Evolutionary conservation across 495 filamentous ascomycete species (phyloP).

Genomic region (Neurospora cerealis): DNA sequence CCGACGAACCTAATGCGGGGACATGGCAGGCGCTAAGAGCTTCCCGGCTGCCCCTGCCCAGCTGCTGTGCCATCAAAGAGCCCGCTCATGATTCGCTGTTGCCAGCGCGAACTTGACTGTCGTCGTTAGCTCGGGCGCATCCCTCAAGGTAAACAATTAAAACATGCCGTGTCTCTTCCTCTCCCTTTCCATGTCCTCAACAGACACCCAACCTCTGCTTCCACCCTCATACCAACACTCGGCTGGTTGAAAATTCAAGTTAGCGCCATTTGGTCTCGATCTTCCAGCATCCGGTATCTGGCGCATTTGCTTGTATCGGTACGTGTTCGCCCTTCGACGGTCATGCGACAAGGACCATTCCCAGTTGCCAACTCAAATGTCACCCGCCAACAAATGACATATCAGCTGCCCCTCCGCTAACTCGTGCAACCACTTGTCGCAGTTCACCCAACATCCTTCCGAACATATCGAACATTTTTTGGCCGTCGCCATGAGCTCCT

Average conservation of each 20-base stretch:
- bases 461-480: background rate
- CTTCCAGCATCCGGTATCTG: background rate
- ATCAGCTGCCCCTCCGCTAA: background rate
- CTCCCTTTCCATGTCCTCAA: background rate
- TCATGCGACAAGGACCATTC: slow-evolving; percentile 4
- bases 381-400: slow-evolving; percentile 21
- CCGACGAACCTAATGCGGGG: background rate
- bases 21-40: background rate
- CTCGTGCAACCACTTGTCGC: background rate
- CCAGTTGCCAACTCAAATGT: slow-evolving; percentile 4
- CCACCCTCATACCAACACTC: background rate
- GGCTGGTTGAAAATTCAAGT: background rate
- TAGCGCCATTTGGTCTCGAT: background rate
- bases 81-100: slow-evolving; percentile 5
- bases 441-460: slow-evolving; percentile 17
- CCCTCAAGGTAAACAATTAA: background rate
- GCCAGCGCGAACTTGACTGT: slow-evolving; percentile 7
- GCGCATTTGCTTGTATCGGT: slow-evolving; percentile 4
- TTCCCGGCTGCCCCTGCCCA: slow-evolving; percentile 3
- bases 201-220: background rate
- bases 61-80: slow-evolving; percentile 1
- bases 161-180: background rate
- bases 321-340: slow-evolving; percentile 5
- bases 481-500: slow-evolving; percentile 22
- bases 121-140: background rate